These are phyloP conservation scores for Aureobasidium vineae DNA, from an alignment of 2,329 filamentous ascomycete species.

Conservation along the genomic window DNA sequence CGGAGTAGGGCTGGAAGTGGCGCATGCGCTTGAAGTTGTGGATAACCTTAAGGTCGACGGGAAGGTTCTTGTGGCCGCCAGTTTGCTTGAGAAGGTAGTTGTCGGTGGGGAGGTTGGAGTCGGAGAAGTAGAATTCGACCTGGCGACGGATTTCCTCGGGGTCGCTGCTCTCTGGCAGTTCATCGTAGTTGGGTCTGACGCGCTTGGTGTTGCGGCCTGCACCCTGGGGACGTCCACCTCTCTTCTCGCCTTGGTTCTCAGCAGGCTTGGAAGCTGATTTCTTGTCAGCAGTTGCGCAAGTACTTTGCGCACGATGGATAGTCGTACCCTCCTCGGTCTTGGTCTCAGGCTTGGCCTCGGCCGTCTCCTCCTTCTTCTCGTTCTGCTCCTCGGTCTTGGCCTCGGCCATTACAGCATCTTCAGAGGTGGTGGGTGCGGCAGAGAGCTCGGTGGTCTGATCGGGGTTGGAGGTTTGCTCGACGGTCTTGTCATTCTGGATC, in stretches of 20 bases:
- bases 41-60: slow-evolving; percentile 74
- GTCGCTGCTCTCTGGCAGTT: slow-evolving; percentile 70
- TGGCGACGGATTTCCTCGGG: slow-evolving; percentile 79
- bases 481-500: slow-evolving; percentile 27
- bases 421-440: slow-evolving; percentile 27
- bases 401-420: slow-evolving; percentile 26
- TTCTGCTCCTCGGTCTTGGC: slow-evolving; percentile 27
- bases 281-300: slow-evolving; percentile 14
- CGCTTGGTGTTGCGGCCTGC: slow-evolving; percentile 14
- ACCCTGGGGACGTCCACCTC: slow-evolving; percentile 21
- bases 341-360: neutral
- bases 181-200: slow-evolving; percentile 35
- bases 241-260: slow-evolving; percentile 25
- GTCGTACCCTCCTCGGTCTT: slow-evolving; percentile 18
- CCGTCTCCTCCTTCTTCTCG: slow-evolving; percentile 20
- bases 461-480: slow-evolving; percentile 25
- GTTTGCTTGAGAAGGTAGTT: slow-evolving; percentile 80
- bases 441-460: slow-evolving; percentile 25
- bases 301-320: neutral
- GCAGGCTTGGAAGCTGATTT: slow-evolving; percentile 6
- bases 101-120: slow-evolving; percentile 85
- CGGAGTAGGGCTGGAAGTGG: slow-evolving; percentile 83
- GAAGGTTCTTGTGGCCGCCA: slow-evolving; percentile 75
- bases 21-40: slow-evolving; percentile 94
- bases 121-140: slow-evolving; percentile 96